Evolutionary conservation across 2,329 filamentous ascomycete genomes (phyloP), one percentile per base, ranked within the genome.

Genomic region (Aspergillus sp.): DNA sequence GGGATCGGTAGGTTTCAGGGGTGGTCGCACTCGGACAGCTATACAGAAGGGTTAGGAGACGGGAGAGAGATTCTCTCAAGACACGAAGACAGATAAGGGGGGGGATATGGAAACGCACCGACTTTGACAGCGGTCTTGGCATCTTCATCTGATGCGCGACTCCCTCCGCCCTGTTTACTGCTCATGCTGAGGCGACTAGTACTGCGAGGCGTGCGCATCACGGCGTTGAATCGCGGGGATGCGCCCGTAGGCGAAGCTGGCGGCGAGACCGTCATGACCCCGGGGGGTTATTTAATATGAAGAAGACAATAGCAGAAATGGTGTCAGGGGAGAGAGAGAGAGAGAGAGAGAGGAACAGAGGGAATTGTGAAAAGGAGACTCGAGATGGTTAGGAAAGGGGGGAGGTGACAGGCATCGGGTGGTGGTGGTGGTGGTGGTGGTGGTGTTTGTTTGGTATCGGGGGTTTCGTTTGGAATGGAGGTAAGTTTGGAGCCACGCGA

Each of bases 11-110:
- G 88, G 75, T 57, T 83, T 82, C 48, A 97, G 76, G 45, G 91
- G 85, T 42, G 93, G 93, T 58, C 93, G 88, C 42, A 97, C 85
- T 65, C 93, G 89, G 59, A 98, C 88, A 66, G 86, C 93, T 97
- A 66, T 19, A 48, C 26, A 27, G 43, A 10, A 41, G 43, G 26
- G 42, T 56, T 47, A 57, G 53, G 48, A 48, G 43, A 46, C 38
- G 46, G 28, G 1, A 27, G 35, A 48, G 46, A 44, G 43, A 30
- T 30, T 19, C 19, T 19, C 19, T 19, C 19, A 19, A 19, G 19
- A 19, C 19, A 19, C 19, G 19, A 19, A 19, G 19, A 19, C 19
- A 19, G 19, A 19, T 19, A 19, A 19, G 19, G 19, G 19, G 19
- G 19, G 19, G 19, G 19, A 19, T 19, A 19, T 1, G 27, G 19